Percentiles rank a stretch among this genome's conserved stretches.
phyloP scores from a whole-genome alignment of 1,139 yeast genomes.

The Diutina rugosa region DNA sequence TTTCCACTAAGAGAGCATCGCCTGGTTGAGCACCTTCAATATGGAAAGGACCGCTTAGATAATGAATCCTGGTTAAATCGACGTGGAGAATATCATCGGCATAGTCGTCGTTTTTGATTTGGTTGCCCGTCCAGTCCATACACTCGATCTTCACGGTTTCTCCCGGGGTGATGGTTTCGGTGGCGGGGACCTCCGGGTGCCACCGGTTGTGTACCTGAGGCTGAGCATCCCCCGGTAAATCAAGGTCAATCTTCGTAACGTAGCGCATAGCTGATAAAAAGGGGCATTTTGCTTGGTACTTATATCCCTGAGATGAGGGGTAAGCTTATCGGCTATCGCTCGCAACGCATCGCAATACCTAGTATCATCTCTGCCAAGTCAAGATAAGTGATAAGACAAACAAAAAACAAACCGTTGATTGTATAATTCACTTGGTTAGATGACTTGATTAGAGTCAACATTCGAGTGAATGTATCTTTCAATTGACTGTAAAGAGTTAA shows the following conservation, averaged over 20 bases:
- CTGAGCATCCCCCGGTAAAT: slow-evolving; percentile 29
- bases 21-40: slow-evolving; percentile 33
- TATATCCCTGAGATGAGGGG: no score
- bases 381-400: no score
- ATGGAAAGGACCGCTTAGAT: slow-evolving; percentile 34
- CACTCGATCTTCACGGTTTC: slow-evolving; percentile 35
- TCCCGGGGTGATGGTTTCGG: slow-evolving; percentile 23
- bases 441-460: no score
- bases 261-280: slow-evolving; percentile 4
- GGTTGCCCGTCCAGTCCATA: slow-evolving; percentile 42
- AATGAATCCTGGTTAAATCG: slow-evolving; percentile 32
- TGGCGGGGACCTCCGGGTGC: slow-evolving; percentile 37
- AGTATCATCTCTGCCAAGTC: no score
- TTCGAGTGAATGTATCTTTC: no score
- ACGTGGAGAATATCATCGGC: slow-evolving; percentile 33
- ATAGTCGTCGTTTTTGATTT: slow-evolving; percentile 28
- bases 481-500: no score
- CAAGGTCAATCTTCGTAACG: slow-evolving; percentile 20
- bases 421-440: no score
- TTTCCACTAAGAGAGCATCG: slow-evolving; percentile 33
- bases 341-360: no score
- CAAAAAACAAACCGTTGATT: no score
- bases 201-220: slow-evolving; percentile 36
- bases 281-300: no score
- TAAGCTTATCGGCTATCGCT: no score